Base-by-base conservation (phyloP, 257 asterid genomes). In the Capsicum baccatum region DNA sequence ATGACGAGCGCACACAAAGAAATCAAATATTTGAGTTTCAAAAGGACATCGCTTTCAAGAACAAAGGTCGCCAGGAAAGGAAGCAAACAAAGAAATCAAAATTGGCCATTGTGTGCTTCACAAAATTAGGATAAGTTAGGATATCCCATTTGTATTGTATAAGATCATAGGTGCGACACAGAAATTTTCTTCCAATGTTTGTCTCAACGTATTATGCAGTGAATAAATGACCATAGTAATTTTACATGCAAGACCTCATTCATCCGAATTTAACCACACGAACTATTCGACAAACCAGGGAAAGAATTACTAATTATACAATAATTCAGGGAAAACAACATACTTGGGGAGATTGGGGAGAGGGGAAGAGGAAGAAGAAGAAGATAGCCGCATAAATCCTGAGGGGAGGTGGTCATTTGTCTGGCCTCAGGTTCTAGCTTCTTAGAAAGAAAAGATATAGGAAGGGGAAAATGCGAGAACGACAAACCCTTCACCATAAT, bases 1-100 rank as follows among this genome's bases (percentile, higher is more conserved):
- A 87, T 79, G 82, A 55, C 15, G 62, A 79, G 56, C 63, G 50
- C 47, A 79, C 15, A 55, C 68, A 56, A 4, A 47, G 66, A 48
- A 74, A 37, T 60, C 42, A 48, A n/a, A 54, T 16, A 17, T 10
- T 52, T 79, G 19, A 42, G 21, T 56, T 47, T 48, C 7, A 12
- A 17, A 17, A 15, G 9, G 52, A 19, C 16, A 48, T 50, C 44
- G 12, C 15, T 50, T 44, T 37, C 35, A 84, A 60, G 9, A 81
- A 52, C 64, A 81, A 57, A 80, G 42, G 68, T 57, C 64, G 54
- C 67, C 64, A 79, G 62, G 50, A 81, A 13, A 57, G 15, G 0
- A 42, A 79, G 19, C 64, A 54, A 11, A 54, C 82, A 21, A 57
- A 26, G 59, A 67, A 80, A 55, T 26, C 11, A 56, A 67, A 42